phyloP scores from a whole-genome alignment of 208 protist species.

The Leishmania mexicana region DNA sequence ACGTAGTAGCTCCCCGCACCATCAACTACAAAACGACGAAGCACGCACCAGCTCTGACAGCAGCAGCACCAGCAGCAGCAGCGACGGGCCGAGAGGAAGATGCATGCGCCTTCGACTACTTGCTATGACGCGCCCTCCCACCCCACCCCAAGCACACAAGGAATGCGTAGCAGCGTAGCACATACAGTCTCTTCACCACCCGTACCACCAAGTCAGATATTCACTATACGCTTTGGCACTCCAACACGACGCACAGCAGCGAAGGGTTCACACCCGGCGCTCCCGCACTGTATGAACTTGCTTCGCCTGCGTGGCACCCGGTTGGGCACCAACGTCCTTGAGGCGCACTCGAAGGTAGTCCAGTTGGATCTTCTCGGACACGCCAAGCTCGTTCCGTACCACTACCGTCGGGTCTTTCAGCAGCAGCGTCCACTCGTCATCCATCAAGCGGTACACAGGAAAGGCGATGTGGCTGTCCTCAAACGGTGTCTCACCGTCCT shows the following conservation, averaged over 20 bases:
- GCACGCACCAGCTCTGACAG: not conserved
- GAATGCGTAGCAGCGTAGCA: not conserved
- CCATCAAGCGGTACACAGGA: constrained; percentile 71
- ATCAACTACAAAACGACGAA: not conserved
- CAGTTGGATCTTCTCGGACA: constrained; percentile 60
- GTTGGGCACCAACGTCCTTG: constrained; percentile 25
- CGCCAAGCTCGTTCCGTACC: constrained; percentile 65
- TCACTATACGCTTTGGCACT: not conserved
- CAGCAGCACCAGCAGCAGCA: not conserved
- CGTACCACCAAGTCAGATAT: not conserved
- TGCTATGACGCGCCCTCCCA: not conserved
- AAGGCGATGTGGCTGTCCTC: constrained; percentile 52
- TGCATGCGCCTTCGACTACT: not conserved
- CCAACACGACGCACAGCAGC: not conserved
- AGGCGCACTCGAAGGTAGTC: constrained; percentile 78
- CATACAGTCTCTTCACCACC: not conserved
- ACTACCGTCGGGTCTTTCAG: constrained; percentile 76
- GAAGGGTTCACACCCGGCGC: constrained; percentile 1
- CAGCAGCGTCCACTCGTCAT: constrained; percentile 85
- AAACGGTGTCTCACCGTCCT: not conserved
- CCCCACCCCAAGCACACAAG: not conserved
- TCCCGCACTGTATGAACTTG: not conserved
- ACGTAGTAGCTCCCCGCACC: not conserved
- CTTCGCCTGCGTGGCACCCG: constrained; percentile 12
- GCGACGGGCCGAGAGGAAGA: not conserved